Evolutionary conservation across 2,329 filamentous ascomycete genomes (phyloP), one percentile per base, ranked within the genome.

Genomic region (Calonectria henricotiae): DNA sequence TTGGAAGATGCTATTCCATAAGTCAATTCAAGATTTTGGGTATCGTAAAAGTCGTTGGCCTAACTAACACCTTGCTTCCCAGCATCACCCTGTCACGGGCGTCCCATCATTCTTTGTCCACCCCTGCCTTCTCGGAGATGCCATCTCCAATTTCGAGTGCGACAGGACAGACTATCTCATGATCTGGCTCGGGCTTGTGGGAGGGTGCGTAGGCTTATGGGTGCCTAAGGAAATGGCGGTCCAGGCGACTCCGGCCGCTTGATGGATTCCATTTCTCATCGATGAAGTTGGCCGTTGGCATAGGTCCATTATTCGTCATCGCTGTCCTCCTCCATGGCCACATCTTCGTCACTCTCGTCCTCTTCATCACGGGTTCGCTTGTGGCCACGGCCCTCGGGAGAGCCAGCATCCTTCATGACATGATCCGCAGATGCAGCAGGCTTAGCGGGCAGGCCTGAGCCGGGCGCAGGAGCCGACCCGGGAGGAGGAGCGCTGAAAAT

Each of bases 151-250:
- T 62, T 91, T 94, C 77, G 84, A 88, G 75, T 91, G 89, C 76
- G 82, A 86, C 79, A 85, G 86, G 80, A 82, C 91, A 77, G 87
- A 91, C 76, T 98, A 98, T 85, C 86, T 98, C 78, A 89, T 94
- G 83, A 84, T 94, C 66, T 98, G 96, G 95, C 87, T 98, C 72
- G 95, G 95, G n/a, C 85, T 97, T 68, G 90, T 97, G 51, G 96
- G 95, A 69, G 90, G 90, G 62, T 92, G 90, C 75, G 92, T 98
- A 46, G 93, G 94, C 68, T 86, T 98, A 74, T 91, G 90, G 87
- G 85, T 97, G 72, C 94, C 94, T 68, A 88, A 89, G 78, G 89
- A 92, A 79, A 89, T 96, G 88, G 89, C 86, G 62, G 75, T 84
- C 71, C 74, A 78, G 68, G 58, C 64, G 62, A 61, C 68, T 60